Evolutionary conservation across 805 yeast species (phyloP).

Genomic region (Starmerella sirachaensis): DNA sequence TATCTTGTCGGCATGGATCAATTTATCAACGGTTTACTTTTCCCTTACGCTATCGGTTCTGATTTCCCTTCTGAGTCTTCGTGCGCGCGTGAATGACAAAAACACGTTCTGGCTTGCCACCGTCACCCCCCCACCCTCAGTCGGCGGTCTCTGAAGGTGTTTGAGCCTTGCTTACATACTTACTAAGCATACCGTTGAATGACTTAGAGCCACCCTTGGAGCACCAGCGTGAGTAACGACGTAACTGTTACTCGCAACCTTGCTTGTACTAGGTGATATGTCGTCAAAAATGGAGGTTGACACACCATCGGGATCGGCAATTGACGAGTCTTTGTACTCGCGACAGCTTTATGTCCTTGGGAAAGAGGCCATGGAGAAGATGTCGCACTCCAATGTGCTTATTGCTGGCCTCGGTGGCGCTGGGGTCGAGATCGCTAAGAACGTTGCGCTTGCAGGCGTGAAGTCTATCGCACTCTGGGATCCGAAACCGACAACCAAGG

Average conservation of each 20-base stretch:
- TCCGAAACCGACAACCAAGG: constrained; percentile 51
- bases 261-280: no score
- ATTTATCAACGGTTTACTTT: no score
- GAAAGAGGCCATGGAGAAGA: constrained; percentile 93
- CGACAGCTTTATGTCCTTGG: constrained; percentile 93
- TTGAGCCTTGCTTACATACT: no score
- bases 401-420: constrained; percentile 83
- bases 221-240: background rate
- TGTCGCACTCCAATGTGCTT: constrained; percentile 89
- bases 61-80: no score
- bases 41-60: no score
- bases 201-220: no score
- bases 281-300: constrained; percentile 9
- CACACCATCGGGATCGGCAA: constrained; percentile 24
- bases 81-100: no score
- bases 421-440: constrained; percentile 93
- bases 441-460: constrained; percentile 94
- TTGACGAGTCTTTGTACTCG: constrained; percentile 90
- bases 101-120: no score
- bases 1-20: no score
- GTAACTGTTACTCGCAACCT: background rate
- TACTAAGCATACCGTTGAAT: no score
- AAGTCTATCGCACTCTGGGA: constrained; percentile 80
- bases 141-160: no score
- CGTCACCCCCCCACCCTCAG: no score